These are phyloP conservation scores for Stachybotrys chlorohalonatus DNA, from an alignment of 2,329 filamentous ascomycete species.

Conservation along the genomic window DNA sequence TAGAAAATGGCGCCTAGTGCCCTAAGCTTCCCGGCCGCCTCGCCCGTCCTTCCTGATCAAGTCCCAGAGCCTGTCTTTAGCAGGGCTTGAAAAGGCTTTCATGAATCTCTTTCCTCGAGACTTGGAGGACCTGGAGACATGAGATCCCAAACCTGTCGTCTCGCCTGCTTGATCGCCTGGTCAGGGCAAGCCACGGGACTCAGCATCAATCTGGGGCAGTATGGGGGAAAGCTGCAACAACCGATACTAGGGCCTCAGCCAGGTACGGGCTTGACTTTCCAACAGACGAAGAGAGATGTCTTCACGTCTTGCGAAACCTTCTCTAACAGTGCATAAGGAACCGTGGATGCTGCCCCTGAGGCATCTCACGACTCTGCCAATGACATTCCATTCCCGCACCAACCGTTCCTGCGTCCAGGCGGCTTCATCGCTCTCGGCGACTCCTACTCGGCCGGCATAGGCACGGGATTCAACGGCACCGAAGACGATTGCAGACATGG, in stretches of 20 bases:
- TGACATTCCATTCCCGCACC: constrained; percentile 4
- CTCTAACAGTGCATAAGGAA: too few relatives aligned
- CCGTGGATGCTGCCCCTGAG: too few relatives aligned
- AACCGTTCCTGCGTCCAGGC: constrained; percentile 6
- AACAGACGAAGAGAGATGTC: too few relatives aligned
- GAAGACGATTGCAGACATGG: constrained; percentile 33
- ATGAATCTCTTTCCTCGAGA: background rate
- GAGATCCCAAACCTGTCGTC: background rate
- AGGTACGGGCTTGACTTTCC: background rate
- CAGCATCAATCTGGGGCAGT: background rate
- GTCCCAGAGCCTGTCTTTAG: background rate
- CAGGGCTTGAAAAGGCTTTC: background rate
- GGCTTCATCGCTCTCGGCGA: constrained; percentile 36
- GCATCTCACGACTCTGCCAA: background rate
- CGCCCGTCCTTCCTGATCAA: background rate
- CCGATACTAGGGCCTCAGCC: background rate
- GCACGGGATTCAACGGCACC: constrained; percentile 29
- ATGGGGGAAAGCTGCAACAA: background rate
- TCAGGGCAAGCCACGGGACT: background rate
- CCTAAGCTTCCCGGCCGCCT: too few relatives aligned
- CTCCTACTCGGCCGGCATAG: constrained; percentile 39
- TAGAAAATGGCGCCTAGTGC: background rate
- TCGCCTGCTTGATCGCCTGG: background rate
- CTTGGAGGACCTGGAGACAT: background rate
- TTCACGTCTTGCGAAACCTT: background rate